Conservation (phyloP, 768 basidiomycete species). For the Lentinus tigrinus region DNA sequence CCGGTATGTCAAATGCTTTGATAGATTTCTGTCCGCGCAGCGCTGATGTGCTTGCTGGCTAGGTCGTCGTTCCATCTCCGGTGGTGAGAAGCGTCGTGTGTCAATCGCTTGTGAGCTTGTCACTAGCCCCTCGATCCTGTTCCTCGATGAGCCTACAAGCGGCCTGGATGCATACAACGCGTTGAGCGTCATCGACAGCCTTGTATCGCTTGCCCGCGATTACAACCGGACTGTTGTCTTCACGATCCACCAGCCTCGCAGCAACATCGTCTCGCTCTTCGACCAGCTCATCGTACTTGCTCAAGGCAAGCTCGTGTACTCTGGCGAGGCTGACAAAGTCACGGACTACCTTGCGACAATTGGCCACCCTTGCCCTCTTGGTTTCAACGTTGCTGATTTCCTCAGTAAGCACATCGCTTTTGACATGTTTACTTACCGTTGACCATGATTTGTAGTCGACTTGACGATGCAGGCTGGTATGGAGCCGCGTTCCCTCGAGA, state of each 20-base stretch:
- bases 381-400: constrained; percentile 97
- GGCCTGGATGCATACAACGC: constrained; percentile 96
- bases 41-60: background rate
- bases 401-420: constrained; percentile 60
- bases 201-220: constrained; percentile 79
- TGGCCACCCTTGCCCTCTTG: constrained; percentile 83
- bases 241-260: constrained; percentile 97
- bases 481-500: constrained; percentile 35
- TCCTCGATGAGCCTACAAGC: constrained; percentile 96
- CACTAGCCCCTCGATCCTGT: constrained; percentile 92
- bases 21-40: background rate
- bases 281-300: constrained; percentile 89
- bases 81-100: constrained; percentile 95
- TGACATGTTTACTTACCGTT: background rate
- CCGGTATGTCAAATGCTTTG: constrained; percentile 47
- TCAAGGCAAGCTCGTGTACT: constrained; percentile 80
- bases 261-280: constrained; percentile 95
- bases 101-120: constrained; percentile 98
- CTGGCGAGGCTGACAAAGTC: constrained; percentile 72
- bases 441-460: constrained; percentile 31
- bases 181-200: constrained; percentile 87
- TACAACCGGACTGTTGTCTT: constrained; percentile 96
- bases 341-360: constrained; percentile 79
- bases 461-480: constrained; percentile 44
- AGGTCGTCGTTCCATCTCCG: constrained; percentile 90